These are phyloP conservation scores for Hypericum androsaemum DNA, from an alignment of 345 rosid genomes.

Conservation along the genomic window DNA sequence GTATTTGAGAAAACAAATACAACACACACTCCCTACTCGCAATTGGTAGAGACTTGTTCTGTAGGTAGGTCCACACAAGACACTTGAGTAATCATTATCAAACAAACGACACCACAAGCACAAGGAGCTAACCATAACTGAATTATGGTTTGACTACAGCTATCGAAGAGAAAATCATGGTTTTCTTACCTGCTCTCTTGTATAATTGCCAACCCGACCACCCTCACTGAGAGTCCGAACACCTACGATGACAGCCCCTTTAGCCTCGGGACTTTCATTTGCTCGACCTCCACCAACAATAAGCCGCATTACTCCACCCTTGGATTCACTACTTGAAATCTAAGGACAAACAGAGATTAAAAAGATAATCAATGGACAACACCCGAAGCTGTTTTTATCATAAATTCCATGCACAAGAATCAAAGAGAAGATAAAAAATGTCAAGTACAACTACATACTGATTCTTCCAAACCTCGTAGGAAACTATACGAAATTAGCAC, in stretches of 20 bases:
- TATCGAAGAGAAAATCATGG: not conserved
- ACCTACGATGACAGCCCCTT: conserved; percentile 95
- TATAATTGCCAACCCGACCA: conserved; percentile 94
- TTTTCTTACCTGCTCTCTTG: conserved; percentile 86
- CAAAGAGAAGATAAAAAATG: no score
- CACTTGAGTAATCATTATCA: no score
- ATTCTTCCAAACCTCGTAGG: no score
- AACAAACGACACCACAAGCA: no score
- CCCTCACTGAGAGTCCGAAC: conserved; percentile 99
- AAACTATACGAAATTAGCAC: no score
- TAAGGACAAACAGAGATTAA: conserved; percentile 16
- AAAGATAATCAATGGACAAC: not conserved
- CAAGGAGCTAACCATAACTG: no score
- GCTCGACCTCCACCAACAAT: conserved; percentile 99
- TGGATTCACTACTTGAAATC: conserved; percentile 74
- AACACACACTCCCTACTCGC: no score
- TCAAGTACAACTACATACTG: no score
- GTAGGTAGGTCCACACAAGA: no score
- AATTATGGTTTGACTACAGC: no score
- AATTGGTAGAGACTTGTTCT: no score
- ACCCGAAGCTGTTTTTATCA: not conserved
- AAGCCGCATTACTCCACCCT: conserved; percentile 95
- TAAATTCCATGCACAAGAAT: not conserved
- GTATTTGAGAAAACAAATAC: no score
- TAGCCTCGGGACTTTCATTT: conserved; percentile 68